Base-by-base conservation (phyloP, 345 rosid species). In the Euphorbia lathyris region DNA sequence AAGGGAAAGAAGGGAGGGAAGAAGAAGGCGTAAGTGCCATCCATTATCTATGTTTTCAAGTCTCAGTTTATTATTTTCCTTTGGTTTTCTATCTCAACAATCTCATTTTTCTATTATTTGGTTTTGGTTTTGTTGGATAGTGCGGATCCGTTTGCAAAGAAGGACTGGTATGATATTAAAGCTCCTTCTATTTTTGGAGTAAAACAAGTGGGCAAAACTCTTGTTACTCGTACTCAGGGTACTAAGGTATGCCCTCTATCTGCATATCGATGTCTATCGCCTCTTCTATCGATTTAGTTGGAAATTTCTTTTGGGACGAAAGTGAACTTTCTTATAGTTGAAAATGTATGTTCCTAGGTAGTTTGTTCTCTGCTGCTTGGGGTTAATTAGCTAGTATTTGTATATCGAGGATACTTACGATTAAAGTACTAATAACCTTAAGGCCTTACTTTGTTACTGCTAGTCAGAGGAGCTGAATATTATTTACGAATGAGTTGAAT, bases 91-190 rank as follows among this genome's bases (percentile, higher is more conserved):
- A 12, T n/a, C 30, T 62, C n/a, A 51, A n/a, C n/a, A n/a, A n/a
- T n/a, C n/a, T n/a, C n/a, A n/a, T n/a, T 42, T 32, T 25, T 47
- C 4, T 43, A 3, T 65, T 20, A 38, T 45, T 42, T 48, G 12
- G 9, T 56, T 47, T 51, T 19, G 64, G 13, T 47, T 66, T 23
- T 51, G 30, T 34, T 56, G 36, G 34, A 43, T 66, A 95, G 98
- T 25, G 87, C 87, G 51, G 96, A 95, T 86, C 99, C 98, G 0
- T 95, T 88, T 73, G 72, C 99, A 16, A 90, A 92, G 96, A 95
- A 95, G 85, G 99, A 95, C 66, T 95, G 99, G 99, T 90, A 95
- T 62, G 96, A 92, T 63, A 84, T 92, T 69, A 95, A 95, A 83
- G 97, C 99, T 63, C 99, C 99, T 10, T 87, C 98, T 0, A 76